Evolutionary conservation across 1,284 basidiomycete species (phyloP).

Genomic region (Ustilago xerochloae): DNA sequence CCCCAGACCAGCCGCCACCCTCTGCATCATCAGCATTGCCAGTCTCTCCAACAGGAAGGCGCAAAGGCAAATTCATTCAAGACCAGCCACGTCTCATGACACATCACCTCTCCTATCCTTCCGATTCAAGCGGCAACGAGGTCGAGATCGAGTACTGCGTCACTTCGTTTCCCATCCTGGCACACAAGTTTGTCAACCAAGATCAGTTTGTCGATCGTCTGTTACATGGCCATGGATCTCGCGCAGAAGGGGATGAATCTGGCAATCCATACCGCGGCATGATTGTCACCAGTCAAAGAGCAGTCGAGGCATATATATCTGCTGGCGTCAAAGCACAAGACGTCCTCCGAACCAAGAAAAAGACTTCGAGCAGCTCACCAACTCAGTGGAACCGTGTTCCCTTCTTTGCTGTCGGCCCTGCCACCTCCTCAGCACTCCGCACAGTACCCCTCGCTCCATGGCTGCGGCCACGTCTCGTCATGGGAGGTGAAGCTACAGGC

Average conservation of each 20-base stretch:
- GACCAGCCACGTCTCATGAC: slow-evolving; percentile 61
- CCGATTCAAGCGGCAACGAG: slow-evolving; percentile 30
- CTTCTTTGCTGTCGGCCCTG: slow-evolving; percentile 65
- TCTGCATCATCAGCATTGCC: slow-evolving; percentile 15
- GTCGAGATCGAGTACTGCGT: slow-evolving; percentile 58
- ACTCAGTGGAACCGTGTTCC: slow-evolving; percentile 57
- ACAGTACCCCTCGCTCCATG: slow-evolving; percentile 41
- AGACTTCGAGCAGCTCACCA: slow-evolving; percentile 30
- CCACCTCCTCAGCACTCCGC: slow-evolving; percentile 52
- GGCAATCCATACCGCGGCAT: slow-evolving; percentile 50
- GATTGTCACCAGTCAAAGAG: slow-evolving; percentile 61
- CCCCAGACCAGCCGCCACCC: slow-evolving; percentile 1
- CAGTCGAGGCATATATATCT: slow-evolving; percentile 61
- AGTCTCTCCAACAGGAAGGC: slow-evolving; percentile 35
- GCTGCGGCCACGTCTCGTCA: slow-evolving; percentile 49
- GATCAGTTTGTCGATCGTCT: slow-evolving; percentile 44
- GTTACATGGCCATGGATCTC: slow-evolving; percentile 34
- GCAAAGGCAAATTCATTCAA: slow-evolving; percentile 56
- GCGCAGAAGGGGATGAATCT: not conserved
- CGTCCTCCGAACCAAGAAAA: slow-evolving; percentile 17
- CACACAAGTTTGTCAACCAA: slow-evolving; percentile 47
- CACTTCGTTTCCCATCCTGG: slow-evolving; percentile 57
- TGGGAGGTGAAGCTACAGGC: slow-evolving; percentile 60
- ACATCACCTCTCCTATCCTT: slow-evolving; percentile 55
- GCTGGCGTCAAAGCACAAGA: slow-evolving; percentile 44